Evolutionary conservation across 2,329 filamentous ascomycete genomes (phyloP), one percentile per base, ranked within the genome.

Genomic region (Blastomyces parvus): DNA sequence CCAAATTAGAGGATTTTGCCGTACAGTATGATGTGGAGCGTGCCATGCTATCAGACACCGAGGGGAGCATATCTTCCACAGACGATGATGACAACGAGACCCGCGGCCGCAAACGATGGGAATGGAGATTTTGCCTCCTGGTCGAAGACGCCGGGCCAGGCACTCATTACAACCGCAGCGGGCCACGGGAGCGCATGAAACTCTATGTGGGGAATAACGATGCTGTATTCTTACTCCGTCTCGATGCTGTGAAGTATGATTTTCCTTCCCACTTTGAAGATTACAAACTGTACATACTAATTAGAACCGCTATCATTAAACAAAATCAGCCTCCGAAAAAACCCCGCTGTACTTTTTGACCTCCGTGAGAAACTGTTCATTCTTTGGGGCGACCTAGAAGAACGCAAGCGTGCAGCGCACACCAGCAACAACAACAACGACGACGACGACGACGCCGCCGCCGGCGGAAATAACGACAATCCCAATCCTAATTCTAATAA

Each of bases 331-430:
- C 80, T 96, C 42, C 82, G 81, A 25, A 71, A 74, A n/a, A 77
- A 88, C 55, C 68, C 74, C 2, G 60, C 73, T 0, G 70, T 76
- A 0, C 76, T 94, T 0, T 72, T 69, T 2, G 66, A 73, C 7
- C 76, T 97, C 4, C 83, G 84, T 60, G 84, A 95, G 68, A 86
- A 83, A 68, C 79, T 97, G 62, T 93, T 88, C 71, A 78, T 85
- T 44, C 79, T 97, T 1, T 97, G 93, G 92, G 93, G 93, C 1
- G 84, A 96, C 65, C 79, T 97, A 0, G 86, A 92, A 71, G 90
- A 96, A 71, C 74, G 78, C 58, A 90, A 89, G 71, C 69, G 70
- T 1, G 72, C 63, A 52, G 33, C 27, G 11, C 11, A 11, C 33
- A 38, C 9, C 52, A 27, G 6, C 33, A 40, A 9, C 30, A 19